These are phyloP conservation scores for Psilocybe mexicana DNA, from an alignment of 1,284 basidiomycete genomes.

Conservation along the genomic window DNA sequence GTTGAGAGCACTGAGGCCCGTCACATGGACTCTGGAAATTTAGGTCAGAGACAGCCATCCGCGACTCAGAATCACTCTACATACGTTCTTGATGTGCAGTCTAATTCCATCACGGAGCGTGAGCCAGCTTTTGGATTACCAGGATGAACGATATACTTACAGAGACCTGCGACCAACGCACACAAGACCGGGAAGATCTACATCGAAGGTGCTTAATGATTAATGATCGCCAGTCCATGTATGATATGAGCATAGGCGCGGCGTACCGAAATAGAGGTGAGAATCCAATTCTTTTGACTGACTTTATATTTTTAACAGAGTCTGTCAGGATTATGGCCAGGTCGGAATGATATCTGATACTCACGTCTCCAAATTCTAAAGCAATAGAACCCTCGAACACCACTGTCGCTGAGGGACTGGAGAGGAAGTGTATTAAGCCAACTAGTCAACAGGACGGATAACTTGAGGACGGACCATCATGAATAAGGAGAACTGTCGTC, in stretches of 20 bases:
- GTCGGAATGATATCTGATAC: background rate
- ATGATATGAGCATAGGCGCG: background rate
- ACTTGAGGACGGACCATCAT: background rate
- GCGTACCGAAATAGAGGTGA: background rate
- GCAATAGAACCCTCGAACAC: conserved; percentile 6
- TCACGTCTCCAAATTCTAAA: conserved; percentile 4
- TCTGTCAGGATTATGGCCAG: background rate
- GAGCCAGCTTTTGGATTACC: background rate
- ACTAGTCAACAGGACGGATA: background rate
- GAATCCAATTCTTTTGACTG: background rate
- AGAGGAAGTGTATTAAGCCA: background rate
- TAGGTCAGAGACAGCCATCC: too few species aligned
- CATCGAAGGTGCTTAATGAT: too few species aligned
- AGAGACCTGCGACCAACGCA: background rate
- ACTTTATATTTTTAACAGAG: background rate
- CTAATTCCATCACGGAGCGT: background rate
- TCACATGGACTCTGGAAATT: background rate
- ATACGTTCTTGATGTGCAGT: background rate
- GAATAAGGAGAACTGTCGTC: conserved; percentile 1
- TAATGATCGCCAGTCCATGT: background rate
- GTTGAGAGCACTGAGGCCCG: background rate
- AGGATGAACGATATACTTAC: background rate
- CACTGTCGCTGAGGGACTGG: background rate
- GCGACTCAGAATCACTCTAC: background rate
- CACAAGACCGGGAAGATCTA: background rate